Percentiles rank a stretch among this genome's conserved stretches.
phyloP scores from a whole-genome alignment of 2,329 filamentous ascomycete species.

The Cladosporium austrohemisphaericum region DNA sequence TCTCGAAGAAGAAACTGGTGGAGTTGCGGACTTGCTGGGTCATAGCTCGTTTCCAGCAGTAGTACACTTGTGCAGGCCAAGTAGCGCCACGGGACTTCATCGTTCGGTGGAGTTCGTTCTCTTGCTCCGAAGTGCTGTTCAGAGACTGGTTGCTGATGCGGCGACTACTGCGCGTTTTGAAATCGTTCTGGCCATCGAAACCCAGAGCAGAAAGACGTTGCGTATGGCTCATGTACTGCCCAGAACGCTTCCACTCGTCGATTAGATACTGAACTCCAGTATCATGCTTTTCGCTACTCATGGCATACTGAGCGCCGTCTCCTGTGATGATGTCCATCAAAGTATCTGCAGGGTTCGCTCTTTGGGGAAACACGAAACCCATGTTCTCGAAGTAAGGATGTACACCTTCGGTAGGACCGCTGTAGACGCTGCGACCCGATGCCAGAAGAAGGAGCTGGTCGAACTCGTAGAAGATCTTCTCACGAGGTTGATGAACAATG shows the following conservation, averaged over 20 bases:
- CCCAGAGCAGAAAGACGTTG: constrained; percentile 20
- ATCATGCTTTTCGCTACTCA: constrained; percentile 27
- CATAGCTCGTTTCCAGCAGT: constrained; percentile 52
- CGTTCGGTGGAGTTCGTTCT: constrained; percentile 41
- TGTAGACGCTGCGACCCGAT: constrained; percentile 54
- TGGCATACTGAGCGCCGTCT: constrained; percentile 50
- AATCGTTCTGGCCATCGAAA: constrained; percentile 11
- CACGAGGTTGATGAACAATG: constrained; percentile 58
- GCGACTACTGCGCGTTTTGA: constrained; percentile 19
- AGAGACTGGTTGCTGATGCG: constrained; percentile 28
- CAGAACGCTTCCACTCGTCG: constrained; percentile 41
- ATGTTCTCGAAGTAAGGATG: constrained; percentile 50
- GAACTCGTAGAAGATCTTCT: constrained; percentile 57
- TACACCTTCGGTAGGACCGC: constrained; percentile 45
- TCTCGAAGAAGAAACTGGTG: constrained; percentile 52
- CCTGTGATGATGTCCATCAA: constrained; percentile 61
- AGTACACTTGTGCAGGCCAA: constrained; percentile 49
- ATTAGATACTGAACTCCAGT: constrained; percentile 51
- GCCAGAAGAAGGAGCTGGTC: constrained; percentile 55
- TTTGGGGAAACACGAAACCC: constrained; percentile 48
- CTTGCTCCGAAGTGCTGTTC: constrained; percentile 38
- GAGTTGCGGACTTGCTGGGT: constrained; percentile 56
- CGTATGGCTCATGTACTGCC: constrained; percentile 20
- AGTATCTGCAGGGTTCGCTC: constrained; percentile 55
- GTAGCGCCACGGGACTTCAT: constrained; percentile 51